Base-by-base conservation (phyloP, 1,284 basidiomycete genomes). In the Austropuccinia psidii region DNA sequence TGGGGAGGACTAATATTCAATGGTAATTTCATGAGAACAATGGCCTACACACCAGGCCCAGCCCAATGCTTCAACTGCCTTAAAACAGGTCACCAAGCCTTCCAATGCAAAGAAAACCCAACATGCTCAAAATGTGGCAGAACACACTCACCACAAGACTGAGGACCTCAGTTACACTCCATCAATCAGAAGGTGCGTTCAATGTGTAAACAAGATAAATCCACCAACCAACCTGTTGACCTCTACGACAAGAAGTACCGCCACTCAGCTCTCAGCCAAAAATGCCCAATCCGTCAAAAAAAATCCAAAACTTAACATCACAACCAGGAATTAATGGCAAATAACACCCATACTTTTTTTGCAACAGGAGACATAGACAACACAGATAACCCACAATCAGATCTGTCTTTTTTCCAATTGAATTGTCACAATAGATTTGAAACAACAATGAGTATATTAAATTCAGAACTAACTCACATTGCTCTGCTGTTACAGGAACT, bases 371-470 rank as follows among this genome's bases (percentile, higher is more conserved):
- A n/a, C n/a, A n/a, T n/a, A n/a, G n/a, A n/a, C n/a, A n/a, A n/a
- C n/a, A n/a, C n/a, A n/a, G n/a, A n/a, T n/a, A n/a, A n/a, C n/a
- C n/a, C n/a, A n/a, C n/a, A n/a, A n/a, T n/a, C n/a, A n/a, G n/a
- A n/a, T n/a, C n/a, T n/a, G n/a, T n/a, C n/a, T n/a, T n/a, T n/a
- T n/a, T n/a, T n/a, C n/a, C n/a, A 62, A 17, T 43, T 62, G 8
- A 62, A 62, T 24, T 62, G 60, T 24, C 60, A 62, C n/a, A 62
- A 62, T 27, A 37, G 41, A 5, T 45, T 45, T 29, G 60, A 62
- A 24, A 62, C 60, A 17, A 62, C 60, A n/a, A 37, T 62, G 19
- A 45, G 60, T 45, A 17, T 17, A 2, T 29, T 62, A 9, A 21
- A 39, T 35, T 21, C 35, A 2, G 37, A 60, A 60, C 29, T 33